Conservation (phyloP, 2,329 filamentous ascomycete genomes). For the Exophiala aquamarina region DNA sequence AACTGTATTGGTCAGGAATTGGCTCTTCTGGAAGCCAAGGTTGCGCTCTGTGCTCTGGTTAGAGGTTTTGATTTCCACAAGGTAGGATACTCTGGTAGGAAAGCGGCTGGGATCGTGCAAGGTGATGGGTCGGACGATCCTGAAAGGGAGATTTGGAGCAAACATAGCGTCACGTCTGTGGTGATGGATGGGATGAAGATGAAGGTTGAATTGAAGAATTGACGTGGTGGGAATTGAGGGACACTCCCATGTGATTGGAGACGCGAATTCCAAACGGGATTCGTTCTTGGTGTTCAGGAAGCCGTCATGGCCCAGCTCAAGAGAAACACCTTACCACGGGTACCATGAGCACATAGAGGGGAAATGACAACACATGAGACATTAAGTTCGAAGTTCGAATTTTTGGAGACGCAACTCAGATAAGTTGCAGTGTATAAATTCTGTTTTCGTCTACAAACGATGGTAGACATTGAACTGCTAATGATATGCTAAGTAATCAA, state of each 20-base stretch:
- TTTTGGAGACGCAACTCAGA: constrained; percentile 1
- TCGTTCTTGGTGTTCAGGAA: too few relatives aligned
- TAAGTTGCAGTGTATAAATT: neutral
- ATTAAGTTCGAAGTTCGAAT: too few relatives aligned
- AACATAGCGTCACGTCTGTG: constrained; percentile 19
- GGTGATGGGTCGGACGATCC: constrained; percentile 11
- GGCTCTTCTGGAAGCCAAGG: constrained; percentile 53
- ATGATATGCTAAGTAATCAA: too few relatives aligned
- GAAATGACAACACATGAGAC: too few relatives aligned
- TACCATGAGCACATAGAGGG: too few relatives aligned
- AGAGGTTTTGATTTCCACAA: constrained; percentile 51
- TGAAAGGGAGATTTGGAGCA: constrained; percentile 19
- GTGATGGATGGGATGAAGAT: constrained; percentile 24
- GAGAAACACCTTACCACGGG: too few relatives aligned
- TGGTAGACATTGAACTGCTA: too few relatives aligned
- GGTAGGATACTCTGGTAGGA: constrained; percentile 17
- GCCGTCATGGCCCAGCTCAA: too few relatives aligned
- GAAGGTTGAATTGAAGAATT: constrained; percentile 13
- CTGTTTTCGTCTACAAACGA: too few relatives aligned
- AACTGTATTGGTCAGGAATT: constrained; percentile 60
- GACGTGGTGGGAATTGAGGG: too few relatives aligned
- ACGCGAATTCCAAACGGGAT: too few relatives aligned
- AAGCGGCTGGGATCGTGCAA: constrained; percentile 8
- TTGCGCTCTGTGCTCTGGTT: constrained; percentile 51
- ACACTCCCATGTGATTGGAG: too few relatives aligned